phyloP scores from a whole-genome alignment of 305 asterid species.

The Fraxinus baroniana region DNA sequence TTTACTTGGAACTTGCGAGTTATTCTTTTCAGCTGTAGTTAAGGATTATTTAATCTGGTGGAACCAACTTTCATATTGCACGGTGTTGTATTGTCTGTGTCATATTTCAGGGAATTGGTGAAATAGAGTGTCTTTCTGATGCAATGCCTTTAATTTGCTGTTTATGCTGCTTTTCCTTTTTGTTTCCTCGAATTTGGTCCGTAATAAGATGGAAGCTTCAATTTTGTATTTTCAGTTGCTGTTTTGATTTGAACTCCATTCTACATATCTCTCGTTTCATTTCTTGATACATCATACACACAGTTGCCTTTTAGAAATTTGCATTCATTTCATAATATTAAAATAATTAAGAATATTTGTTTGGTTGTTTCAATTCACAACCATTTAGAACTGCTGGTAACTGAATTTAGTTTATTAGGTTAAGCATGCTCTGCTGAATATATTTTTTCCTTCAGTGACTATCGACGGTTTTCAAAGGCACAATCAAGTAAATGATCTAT shows the following conservation, averaged over 20 bases:
- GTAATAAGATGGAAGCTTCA: neutral
- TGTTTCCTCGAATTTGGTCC: neutral
- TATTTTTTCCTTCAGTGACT: neutral
- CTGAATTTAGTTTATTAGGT: neutral
- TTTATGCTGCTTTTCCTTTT: neutral
- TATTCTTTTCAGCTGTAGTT: neutral
- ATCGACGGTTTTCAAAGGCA: constrained; percentile 7
- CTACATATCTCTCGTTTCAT: neutral
- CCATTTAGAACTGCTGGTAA: neutral
- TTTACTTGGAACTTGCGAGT: neutral
- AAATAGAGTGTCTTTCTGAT: neutral
- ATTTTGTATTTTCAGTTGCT: neutral
- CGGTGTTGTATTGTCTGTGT: neutral
- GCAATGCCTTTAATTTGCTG: neutral
- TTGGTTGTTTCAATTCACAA: neutral
- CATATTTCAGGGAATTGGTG: neutral
- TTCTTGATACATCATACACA: neutral
- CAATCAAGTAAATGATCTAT: neutral
- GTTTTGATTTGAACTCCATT: neutral
- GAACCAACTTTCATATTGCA: neutral
- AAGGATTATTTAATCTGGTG: neutral
- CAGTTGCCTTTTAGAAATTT: neutral
- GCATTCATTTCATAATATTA: neutral
- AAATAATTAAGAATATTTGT: neutral
- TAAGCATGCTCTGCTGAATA: neutral